phyloP scores from a whole-genome alignment of 1,284 basidiomycete genomes.

The Chondrostereum purpureum region DNA sequence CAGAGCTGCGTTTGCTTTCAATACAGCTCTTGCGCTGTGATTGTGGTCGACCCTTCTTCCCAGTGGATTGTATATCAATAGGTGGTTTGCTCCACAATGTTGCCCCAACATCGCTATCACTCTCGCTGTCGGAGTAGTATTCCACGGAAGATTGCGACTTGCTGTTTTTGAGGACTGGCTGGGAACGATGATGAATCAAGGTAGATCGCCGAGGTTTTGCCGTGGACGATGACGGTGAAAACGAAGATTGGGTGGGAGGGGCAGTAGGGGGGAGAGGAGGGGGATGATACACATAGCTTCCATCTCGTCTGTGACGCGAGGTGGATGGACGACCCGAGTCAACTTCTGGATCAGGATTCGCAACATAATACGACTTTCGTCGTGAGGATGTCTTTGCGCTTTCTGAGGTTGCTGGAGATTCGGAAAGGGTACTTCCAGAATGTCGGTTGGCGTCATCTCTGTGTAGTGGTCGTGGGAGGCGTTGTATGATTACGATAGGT shows the following conservation, averaged over 20 bases:
- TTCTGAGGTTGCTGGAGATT: constrained; percentile 19
- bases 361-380: constrained; percentile 20
- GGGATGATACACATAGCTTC: constrained; percentile 22
- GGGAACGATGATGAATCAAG: background rate
- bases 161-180: background rate
- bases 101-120: constrained; percentile 19
- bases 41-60: background rate
- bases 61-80: constrained; percentile 11
- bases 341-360: constrained; percentile 24
- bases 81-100: constrained; percentile 25
- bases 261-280: constrained; percentile 23
- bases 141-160: background rate
- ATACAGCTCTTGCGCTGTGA: constrained; percentile 13
- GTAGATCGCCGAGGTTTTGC: background rate
- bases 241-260: constrained; percentile 5
- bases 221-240: constrained; percentile 1
- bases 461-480: constrained; percentile 21
- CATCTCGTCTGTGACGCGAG: constrained; percentile 6
- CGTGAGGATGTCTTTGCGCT: constrained; percentile 18
- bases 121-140: constrained; percentile 12
- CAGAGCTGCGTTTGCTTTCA: constrained; percentile 26
- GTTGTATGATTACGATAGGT: constrained; percentile 31
- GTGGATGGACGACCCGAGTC: too few species aligned
- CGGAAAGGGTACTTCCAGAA: constrained; percentile 9
- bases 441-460: constrained; percentile 12